Conservation (phyloP, 768 basidiomycete genomes). For the Aureoboletus auriporus region DNA sequence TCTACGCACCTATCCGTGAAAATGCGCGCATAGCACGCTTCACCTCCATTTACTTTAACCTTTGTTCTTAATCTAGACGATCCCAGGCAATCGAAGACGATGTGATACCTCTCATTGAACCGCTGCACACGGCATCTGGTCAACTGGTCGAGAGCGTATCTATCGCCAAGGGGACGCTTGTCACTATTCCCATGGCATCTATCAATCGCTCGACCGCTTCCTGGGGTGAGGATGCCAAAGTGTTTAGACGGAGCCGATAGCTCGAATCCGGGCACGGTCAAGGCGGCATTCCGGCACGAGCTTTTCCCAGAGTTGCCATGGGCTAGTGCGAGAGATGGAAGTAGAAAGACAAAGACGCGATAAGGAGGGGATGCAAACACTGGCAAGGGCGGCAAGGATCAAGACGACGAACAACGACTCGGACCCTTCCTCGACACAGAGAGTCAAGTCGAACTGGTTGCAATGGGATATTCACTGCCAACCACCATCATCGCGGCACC, state of each 20-base stretch:
- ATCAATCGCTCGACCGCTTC: constrained; percentile 47
- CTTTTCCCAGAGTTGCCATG: too few relatives aligned
- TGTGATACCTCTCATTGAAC: constrained; percentile 50
- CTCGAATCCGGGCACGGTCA: constrained; percentile 28
- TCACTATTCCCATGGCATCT: constrained; percentile 40
- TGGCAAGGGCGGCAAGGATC: too few relatives aligned
- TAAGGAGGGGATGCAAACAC: too few relatives aligned
- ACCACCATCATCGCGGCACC: too few relatives aligned
- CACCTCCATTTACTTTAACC: too few relatives aligned
- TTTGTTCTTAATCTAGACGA: too few relatives aligned
- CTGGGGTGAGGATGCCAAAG: constrained; percentile 36
- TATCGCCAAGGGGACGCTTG: constrained; percentile 43
- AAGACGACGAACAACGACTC: too few relatives aligned
- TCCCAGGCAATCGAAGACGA: constrained; percentile 48
- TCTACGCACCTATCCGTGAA: constrained; percentile 38
- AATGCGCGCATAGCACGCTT: constrained; percentile 6
- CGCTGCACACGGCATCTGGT: constrained; percentile 42
- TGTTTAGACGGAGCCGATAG: constrained; percentile 65
- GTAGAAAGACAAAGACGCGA: too few relatives aligned
- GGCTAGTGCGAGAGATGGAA: too few relatives aligned
- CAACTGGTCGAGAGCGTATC: constrained; percentile 34
- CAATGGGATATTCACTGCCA: too few relatives aligned
- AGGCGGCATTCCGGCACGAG: constrained; percentile 20
- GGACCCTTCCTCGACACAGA: too few relatives aligned
- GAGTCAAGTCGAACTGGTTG: too few relatives aligned